Conservation (phyloP, 2,329 filamentous ascomycete species). For the Trichoderma oligosporum region DNA sequence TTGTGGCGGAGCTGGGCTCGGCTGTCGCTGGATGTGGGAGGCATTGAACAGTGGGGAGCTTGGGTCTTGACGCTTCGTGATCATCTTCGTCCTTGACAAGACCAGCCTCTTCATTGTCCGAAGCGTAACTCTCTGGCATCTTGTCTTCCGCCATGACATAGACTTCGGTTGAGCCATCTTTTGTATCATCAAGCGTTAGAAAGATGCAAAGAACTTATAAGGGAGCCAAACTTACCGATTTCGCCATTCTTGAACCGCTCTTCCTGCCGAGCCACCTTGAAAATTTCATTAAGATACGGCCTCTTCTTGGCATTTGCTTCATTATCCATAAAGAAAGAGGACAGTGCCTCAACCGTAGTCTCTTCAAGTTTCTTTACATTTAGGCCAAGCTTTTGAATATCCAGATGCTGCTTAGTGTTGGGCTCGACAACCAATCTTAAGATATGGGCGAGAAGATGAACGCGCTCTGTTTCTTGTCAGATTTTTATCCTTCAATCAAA, state of each 20-base stretch:
- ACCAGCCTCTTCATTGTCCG: conserved; percentile 45
- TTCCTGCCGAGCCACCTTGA: conserved; percentile 56
- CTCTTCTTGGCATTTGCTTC: conserved; percentile 54
- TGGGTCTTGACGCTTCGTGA: conserved; percentile 37
- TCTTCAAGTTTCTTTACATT: conserved; percentile 56
- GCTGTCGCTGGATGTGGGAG: conserved; percentile 33
- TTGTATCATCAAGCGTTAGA: conserved; percentile 4
- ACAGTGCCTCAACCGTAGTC: conserved; percentile 55
- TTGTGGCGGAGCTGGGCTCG: conserved; percentile 36
- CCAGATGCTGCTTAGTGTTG: conserved; percentile 45
- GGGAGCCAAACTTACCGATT: conserved; percentile 45
- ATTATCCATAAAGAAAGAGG: conserved; percentile 55
- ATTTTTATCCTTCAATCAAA: neutral
- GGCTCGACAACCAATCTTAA: conserved; percentile 55
- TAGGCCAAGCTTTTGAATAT: conserved; percentile 51
- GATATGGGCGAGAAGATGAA: conserved; percentile 57
- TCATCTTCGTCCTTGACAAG: conserved; percentile 45
- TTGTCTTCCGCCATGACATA: conserved; percentile 53
- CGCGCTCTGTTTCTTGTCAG: conserved; percentile 45
- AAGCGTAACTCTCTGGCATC: conserved; percentile 44
- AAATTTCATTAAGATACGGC: conserved; percentile 56
- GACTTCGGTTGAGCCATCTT: conserved; percentile 47
- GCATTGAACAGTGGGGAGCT: conserved; percentile 32
- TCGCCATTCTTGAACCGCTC: conserved; percentile 54
- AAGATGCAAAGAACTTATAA: neutral